These are phyloP conservation scores for Serpula lacrymans DNA, from an alignment of 768 basidiomycete species.

Conservation along the genomic window DNA sequence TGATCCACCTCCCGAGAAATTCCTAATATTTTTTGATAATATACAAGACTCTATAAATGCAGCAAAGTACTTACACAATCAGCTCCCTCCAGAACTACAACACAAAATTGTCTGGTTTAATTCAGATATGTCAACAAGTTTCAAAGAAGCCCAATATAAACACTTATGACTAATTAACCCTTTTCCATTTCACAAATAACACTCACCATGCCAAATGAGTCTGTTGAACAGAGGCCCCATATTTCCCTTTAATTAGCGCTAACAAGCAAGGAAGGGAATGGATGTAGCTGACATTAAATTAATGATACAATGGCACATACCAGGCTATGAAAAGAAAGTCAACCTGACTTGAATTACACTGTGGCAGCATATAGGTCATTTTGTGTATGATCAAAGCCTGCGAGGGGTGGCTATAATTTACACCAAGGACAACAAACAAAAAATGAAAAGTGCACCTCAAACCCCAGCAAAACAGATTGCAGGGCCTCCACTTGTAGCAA, in stretches of 20 bases:
- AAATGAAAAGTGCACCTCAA: too few species aligned
- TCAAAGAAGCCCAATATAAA: conserved; percentile 12
- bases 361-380: conserved; percentile 35
- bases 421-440: too few species aligned
- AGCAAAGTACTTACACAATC: conserved; percentile 5
- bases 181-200: too few species aligned
- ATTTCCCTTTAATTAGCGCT: too few species aligned
- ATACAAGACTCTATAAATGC: conserved; percentile 17
- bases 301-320: conserved; percentile 32
- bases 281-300: conserved; percentile 31
- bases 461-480: too few species aligned
- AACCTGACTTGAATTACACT: too few species aligned
- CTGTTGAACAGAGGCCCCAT: conserved; percentile 28
- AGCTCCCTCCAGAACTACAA: conserved; percentile 8
- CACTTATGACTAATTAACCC: conserved; percentile 11
- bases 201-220: too few species aligned
- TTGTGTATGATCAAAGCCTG: too few species aligned
- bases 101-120: conserved; percentile 21
- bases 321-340: conserved; percentile 15
- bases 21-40: conserved; percentile 25
- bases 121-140: conserved; percentile 15
- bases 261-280: conserved; percentile 30
- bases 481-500: too few species aligned
- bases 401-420: too few species aligned
- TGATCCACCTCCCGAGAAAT: conserved; percentile 11